Percentiles rank a stretch among this genome's conserved stretches.
phyloP scores from a whole-genome alignment of 805 yeast genomes.

The Saccharomycopsis sp. region DNA sequence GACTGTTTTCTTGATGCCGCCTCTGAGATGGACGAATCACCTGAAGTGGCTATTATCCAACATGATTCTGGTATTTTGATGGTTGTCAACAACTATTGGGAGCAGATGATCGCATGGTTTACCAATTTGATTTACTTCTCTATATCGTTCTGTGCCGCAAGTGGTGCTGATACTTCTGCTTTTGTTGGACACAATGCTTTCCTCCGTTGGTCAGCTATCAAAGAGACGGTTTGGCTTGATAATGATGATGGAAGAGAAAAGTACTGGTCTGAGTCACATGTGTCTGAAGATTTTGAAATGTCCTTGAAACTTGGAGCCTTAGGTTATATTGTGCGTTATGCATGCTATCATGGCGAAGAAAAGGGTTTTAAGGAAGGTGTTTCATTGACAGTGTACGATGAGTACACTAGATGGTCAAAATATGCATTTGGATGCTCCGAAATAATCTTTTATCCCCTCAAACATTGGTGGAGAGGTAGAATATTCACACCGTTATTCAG shows the following conservation, averaged over 20 bases:
- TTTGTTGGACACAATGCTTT: not conserved
- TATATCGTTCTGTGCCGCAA: not conserved
- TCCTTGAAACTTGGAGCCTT: not conserved
- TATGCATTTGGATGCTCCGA: not conserved
- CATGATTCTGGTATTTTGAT: not conserved
- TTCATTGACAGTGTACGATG: not conserved
- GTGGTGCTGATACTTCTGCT: conserved; percentile 1
- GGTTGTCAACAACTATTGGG: not conserved
- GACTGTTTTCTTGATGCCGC: conserved; percentile 1
- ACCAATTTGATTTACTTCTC: conserved; percentile 1
- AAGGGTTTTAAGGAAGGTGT: not conserved
- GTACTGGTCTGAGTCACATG: conserved; percentile 1
- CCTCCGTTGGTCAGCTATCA: not conserved
- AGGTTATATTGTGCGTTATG: conserved; percentile 3
- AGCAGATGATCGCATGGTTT: not conserved
- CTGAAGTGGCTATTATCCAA: conserved; percentile 1
- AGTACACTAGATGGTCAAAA: not conserved
- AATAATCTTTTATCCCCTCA: not conserved
- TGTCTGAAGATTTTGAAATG: conserved; percentile 2
- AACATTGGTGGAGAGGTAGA: conserved; percentile 1
- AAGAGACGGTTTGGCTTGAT: not conserved
- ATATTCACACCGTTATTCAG: not conserved
- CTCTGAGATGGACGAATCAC: not conserved
- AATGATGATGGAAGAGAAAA: not conserved
- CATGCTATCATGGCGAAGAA: not conserved